Percentiles rank a stretch among this genome's conserved stretches.
Evolutionary conservation across 139 green algal genomes (phyloP).

Genomic region (Eudorina sp.): DNA sequence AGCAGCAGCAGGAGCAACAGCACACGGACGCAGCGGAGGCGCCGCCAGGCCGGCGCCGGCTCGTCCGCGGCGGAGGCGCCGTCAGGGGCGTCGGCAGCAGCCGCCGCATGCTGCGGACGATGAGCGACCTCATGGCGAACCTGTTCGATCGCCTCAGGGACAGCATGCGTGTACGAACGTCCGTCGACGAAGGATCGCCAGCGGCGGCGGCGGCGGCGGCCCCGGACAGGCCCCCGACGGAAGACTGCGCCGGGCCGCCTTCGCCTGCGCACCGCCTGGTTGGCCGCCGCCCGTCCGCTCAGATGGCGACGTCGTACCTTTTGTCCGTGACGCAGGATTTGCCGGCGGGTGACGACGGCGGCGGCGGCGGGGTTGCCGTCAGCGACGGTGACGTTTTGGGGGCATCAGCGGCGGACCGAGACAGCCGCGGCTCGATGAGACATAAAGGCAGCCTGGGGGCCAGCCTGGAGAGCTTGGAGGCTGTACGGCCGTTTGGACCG

Average conservation of each 20-base stretch:
- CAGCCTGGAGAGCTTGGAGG: background rate
- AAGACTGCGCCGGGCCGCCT: too few relatives aligned
- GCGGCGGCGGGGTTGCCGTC: background rate
- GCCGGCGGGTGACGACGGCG: too few relatives aligned
- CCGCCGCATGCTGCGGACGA: background rate
- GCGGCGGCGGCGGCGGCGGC: background rate
- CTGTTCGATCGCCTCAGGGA: background rate
- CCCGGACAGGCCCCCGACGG: too few relatives aligned
- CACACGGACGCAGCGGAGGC: background rate
- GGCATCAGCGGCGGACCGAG: too few relatives aligned
- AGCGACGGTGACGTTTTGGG: background rate
- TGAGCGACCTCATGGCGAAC: background rate
- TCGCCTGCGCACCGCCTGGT: background rate
- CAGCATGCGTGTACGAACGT: background rate
- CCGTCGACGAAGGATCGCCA: background rate
- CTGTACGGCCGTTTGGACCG: too few relatives aligned
- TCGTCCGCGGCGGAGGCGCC: background rate
- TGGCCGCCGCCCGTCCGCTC: background rate
- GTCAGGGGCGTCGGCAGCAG: background rate
- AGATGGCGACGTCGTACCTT: background rate
- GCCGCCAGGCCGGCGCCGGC: background rate
- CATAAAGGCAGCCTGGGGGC: background rate
- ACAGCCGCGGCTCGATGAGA: background rate
- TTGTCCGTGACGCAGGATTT: background rate
- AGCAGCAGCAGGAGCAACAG: background rate